These are phyloP conservation scores for Rhododendron simsii DNA, from an alignment of 148 eudicot species.

Conservation along the genomic window DNA sequence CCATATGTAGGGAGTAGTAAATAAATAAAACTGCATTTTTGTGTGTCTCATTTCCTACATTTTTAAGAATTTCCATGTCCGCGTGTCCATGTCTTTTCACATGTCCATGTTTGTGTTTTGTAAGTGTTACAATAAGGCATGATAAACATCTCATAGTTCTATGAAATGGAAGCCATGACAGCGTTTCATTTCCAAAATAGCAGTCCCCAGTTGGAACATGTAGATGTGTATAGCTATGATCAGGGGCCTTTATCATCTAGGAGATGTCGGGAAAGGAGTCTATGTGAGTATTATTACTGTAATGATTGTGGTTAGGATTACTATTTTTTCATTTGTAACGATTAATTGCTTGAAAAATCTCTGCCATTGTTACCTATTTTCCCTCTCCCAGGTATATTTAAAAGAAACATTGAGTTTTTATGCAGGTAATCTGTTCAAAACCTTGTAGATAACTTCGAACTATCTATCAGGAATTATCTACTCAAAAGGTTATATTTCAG, in stretches of 20 bases:
- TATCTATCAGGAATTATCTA: background rate
- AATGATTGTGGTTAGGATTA: background rate
- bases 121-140: background rate
- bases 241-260: background rate
- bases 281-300: background rate
- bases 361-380: background rate
- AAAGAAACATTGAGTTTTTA: background rate
- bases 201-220: background rate
- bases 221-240: background rate
- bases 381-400: background rate
- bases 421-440: background rate
- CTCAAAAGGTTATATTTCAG: background rate
- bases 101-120: background rate
- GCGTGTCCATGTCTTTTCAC: background rate
- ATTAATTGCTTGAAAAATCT: background rate
- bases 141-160: background rate
- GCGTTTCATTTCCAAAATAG: background rate
- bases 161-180: background rate
- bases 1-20: background rate
- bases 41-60: background rate
- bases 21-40: background rate
- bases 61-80: background rate
- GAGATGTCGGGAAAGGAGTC: background rate
- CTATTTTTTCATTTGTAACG: background rate
- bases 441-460: background rate